Percentiles rank a stretch among this genome's conserved stretches.
Conservation (phyloP, 805 yeast species). For the Sporopachydermia quercuum region DNA sequence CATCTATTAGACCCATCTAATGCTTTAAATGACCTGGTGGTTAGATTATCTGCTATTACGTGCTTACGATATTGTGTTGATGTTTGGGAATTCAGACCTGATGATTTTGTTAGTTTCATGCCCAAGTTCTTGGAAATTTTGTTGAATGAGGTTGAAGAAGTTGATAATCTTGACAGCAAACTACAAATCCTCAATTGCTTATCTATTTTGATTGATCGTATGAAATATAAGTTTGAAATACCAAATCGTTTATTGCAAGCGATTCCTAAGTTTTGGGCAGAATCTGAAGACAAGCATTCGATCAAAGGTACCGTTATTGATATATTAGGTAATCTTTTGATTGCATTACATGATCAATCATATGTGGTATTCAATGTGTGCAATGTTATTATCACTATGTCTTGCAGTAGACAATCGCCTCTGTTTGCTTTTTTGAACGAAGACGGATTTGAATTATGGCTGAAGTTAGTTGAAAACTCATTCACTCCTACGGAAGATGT, state of each 20-base stretch:
- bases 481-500: conserved; percentile 31
- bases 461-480: conserved; percentile 45
- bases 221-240: conserved; percentile 15
- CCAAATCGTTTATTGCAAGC: conserved; percentile 19
- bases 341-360: conserved; percentile 13
- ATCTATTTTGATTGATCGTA: conserved; percentile 31
- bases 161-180: conserved; percentile 45
- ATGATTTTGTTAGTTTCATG: conserved; percentile 50
- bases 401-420: conserved; percentile 48
- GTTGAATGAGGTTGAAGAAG: conserved; percentile 33
- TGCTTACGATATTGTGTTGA: conserved; percentile 56
- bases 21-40: conserved; percentile 59
- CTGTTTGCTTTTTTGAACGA: conserved; percentile 49
- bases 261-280: conserved; percentile 74
- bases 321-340: conserved; percentile 17
- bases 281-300: conserved; percentile 25
- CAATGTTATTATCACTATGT: conserved; percentile 44
- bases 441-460: conserved; percentile 82
- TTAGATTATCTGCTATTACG: conserved; percentile 57
- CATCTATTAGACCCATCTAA: conserved; percentile 31
- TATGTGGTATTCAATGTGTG: conserved; percentile 17
- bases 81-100: conserved; percentile 75
- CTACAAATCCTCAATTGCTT: conserved; percentile 57
- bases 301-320: conserved; percentile 22
- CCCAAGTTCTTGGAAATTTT: conserved; percentile 33